Evolutionary conservation across 169 alveolate genomes (phyloP), one percentile per base, ranked within the genome.

Genomic region (Eimeria brunetti): DNA sequence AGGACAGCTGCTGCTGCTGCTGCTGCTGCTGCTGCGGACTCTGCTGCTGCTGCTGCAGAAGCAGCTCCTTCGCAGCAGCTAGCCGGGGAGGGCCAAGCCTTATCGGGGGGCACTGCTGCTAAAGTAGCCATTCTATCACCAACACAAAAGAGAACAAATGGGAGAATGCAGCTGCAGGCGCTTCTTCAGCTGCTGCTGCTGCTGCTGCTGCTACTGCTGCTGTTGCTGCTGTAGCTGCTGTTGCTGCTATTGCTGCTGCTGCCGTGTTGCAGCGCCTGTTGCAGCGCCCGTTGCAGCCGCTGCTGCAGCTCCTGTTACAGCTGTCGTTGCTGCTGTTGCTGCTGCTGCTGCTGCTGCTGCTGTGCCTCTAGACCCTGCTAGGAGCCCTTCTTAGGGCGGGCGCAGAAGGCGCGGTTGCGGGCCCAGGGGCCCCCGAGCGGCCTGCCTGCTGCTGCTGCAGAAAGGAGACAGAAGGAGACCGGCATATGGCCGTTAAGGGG

Each of bases 351-450:
- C 27, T 62, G 20, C 75, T 24, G 33, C 18, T n/a, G 1, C 11
- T 33, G 36, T 12, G 7, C 8, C 30, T 14, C 18, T 7, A 27
- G 85, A 9, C 20, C 85, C 85, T 75, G 85, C 85, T 75, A 75
- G 85, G 85, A 75, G 33, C 85, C 85, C 24, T 75, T 46, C 60
- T 46, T 46, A 6, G 53, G 53, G 41, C 60, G 53, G 12, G 27
- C 58, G 60, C 85, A 75, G 85, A 75, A 75, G 85, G 62, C n/a
- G 24, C 85, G 62, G 46, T 20, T 46, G 53, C 60, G 62, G 85
- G 85, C 85, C 62, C 85, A 75, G 60, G 62, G 60, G 62, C 85
- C 85, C 85, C 62, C 60, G 41, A 75, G 78, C 16, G 78, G 60
- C 85, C 85, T 75, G 53, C 85, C 4, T 14, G 85, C 41, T 8